These are phyloP conservation scores for Didymellaceae sp. DNA, from an alignment of 2,329 filamentous ascomycete genomes.

Conservation along the genomic window DNA sequence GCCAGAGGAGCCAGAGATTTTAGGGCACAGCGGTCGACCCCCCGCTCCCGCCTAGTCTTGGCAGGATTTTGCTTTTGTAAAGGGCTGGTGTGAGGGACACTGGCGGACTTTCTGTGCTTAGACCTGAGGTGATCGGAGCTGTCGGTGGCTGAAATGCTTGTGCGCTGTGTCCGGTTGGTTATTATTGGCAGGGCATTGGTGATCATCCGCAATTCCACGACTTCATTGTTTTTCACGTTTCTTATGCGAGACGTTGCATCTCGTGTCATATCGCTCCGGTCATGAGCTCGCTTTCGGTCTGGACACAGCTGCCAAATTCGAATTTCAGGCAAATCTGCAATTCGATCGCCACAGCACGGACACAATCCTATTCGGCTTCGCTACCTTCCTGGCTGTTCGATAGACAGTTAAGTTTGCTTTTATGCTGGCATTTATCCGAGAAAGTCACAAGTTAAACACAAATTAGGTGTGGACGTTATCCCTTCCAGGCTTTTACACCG, in stretches of 20 bases:
- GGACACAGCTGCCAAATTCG: constrained; percentile 37
- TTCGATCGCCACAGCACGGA: constrained; percentile 40
- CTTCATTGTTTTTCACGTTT: constrained; percentile 37
- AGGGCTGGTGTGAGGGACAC: constrained; percentile 48
- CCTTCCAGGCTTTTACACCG: constrained; percentile 6
- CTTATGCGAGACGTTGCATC: constrained; percentile 39
- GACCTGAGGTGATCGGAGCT: constrained; percentile 47
- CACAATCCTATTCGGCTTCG: constrained; percentile 36
- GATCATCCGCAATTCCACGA: constrained; percentile 36
- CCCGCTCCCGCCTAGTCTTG: constrained; percentile 48
- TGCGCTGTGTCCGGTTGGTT: constrained; percentile 43
- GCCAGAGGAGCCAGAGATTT: constrained; percentile 46
- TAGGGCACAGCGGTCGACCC: constrained; percentile 46
- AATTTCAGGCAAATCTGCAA: constrained; percentile 38
- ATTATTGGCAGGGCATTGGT: constrained; percentile 39
- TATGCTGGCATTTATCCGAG: constrained; percentile 24
- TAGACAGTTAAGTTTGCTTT: constrained; percentile 31
- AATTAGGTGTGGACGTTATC: constrained; percentile 24
- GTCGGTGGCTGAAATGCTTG: constrained; percentile 50
- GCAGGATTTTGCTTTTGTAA: constrained; percentile 45
- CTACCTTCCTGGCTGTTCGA: constrained; percentile 23
- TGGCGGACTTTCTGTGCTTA: constrained; percentile 42
- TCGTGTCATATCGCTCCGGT: constrained; percentile 42
- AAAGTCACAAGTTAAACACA: constrained; percentile 34
- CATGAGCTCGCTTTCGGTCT: constrained; percentile 29